Base-by-base conservation (phyloP, 192 early-diverging fungal genomes). In the Pilaira anomala region DNA sequence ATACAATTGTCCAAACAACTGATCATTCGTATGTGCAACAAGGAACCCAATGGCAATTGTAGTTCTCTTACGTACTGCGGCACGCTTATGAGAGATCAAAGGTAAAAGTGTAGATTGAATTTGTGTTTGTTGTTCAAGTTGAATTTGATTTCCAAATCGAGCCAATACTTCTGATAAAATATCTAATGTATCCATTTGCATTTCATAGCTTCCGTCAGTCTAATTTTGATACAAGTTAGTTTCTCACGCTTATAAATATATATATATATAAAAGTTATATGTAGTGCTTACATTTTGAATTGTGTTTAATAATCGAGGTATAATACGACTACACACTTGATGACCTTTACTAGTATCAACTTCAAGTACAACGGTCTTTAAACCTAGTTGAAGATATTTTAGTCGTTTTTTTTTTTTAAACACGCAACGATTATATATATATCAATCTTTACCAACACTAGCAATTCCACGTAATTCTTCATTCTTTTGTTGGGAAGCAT, bases 381-480 rank as follows among this genome's bases (percentile, higher is more conserved):
- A 48, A 12, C 78, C 78, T 80, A 29, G 5, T 13, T 45, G 39
- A 22, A 19, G 2, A 44, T 7, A 19, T 39, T 39, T 39, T 40
- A 5, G 6, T 28, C n/a, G n/a, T n/a, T n/a, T n/a, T 36, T 36
- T 36, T 33, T 33, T 33, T 33, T 33, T 33, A 33, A 33, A 33
- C 3, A 33, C n/a, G n/a, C n/a, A n/a, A n/a, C n/a, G n/a, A n/a
- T n/a, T n/a, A n/a, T n/a, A n/a, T n/a, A n/a, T n/a, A n/a, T n/a
- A n/a, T n/a, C n/a, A n/a, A n/a, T n/a, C 22, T 64, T 85, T 78
- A 60, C 90, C 89, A 54, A 93, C 92, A 48, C 87, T 87, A 16
- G 91, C 88, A 76, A 95, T 90, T 62, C 92, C 92, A 5, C 91
- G 78, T 30, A 91, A 71, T 45, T 85, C 86, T 30, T 90, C 90